Evolutionary conservation across 345 rosid genomes (phyloP).

Genomic region (Lepidium aucheri): DNA sequence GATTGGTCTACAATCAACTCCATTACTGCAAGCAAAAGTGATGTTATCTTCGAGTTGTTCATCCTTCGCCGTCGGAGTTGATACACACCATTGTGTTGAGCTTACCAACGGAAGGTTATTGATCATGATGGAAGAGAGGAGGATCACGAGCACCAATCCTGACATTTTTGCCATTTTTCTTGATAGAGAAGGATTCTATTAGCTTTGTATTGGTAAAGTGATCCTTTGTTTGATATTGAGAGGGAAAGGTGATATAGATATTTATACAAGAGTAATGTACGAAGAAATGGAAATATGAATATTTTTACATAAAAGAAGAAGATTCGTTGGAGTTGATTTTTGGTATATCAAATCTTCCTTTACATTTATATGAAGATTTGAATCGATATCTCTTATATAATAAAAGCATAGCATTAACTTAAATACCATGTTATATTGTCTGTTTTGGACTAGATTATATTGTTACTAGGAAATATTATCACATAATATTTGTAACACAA

Average conservation of each 20-base stretch:
- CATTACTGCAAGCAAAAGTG: conserved; percentile 52
- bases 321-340: not conserved
- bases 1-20: conserved; percentile 49
- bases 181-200: not conserved
- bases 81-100: conserved; percentile 7
- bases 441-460: no score
- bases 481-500: no score
- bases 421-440: no score
- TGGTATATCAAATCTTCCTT: not conserved
- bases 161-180: not conserved
- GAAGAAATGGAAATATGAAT: not conserved
- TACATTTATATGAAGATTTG: not conserved
- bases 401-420: no score
- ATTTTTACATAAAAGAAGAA: not conserved
- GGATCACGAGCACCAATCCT: not conserved
- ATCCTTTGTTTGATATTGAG: not conserved
- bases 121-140: not conserved
- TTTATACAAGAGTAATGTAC: not conserved
- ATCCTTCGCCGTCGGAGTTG: not conserved
- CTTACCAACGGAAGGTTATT: not conserved
- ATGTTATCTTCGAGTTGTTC: conserved; percentile 51
- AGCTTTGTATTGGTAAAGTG: not conserved
- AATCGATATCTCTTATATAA: no score
- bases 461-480: no score
- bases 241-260: not conserved